Conservation (phyloP, 192 early-diverging fungal species). For the Pilobolus umbonatus region DNA sequence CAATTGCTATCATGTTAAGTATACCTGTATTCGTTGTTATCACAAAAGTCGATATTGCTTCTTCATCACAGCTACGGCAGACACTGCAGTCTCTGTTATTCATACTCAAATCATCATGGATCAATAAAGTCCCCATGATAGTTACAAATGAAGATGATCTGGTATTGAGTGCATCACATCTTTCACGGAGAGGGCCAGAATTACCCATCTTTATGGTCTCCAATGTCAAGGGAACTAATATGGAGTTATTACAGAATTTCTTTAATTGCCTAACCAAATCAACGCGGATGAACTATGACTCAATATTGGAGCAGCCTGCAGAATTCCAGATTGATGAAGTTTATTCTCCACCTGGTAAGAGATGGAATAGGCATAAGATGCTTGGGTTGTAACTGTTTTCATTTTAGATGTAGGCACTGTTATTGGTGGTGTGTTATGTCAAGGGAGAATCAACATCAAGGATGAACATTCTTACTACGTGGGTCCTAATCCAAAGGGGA, state of each 20-base stretch:
- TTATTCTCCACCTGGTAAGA: conserved; percentile 58
- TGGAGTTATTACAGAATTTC: conserved; percentile 61
- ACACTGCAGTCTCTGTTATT: conserved; percentile 48
- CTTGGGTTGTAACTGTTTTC: background rate
- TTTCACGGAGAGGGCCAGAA: conserved; percentile 40
- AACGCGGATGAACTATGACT: conserved; percentile 23
- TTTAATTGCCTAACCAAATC: conserved; percentile 70
- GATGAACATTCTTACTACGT: conserved; percentile 39
- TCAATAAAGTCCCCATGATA: conserved; percentile 34
- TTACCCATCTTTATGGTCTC: conserved; percentile 84
- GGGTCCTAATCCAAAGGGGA: conserved; percentile 61
- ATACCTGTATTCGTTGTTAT: conserved; percentile 81
- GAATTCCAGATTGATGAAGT: conserved; percentile 83
- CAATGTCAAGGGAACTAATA: conserved; percentile 74
- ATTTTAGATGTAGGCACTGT: conserved; percentile 58
- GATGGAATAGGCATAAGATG: background rate
- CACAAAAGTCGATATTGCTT: conserved; percentile 79
- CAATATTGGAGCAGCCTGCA: conserved; percentile 37
- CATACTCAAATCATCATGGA: conserved; percentile 41
- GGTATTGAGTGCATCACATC: conserved; percentile 29
- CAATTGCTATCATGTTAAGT: conserved; percentile 70
- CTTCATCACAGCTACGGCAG: conserved; percentile 39
- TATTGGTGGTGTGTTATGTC: conserved; percentile 54
- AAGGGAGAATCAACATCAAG: conserved; percentile 45
- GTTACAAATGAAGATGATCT: conserved; percentile 43